Evolutionary conservation across 2,329 filamentous ascomycete genomes (phyloP), one percentile per base, ranked within the genome.

Genomic region (Drechslerella dactyloides): DNA sequence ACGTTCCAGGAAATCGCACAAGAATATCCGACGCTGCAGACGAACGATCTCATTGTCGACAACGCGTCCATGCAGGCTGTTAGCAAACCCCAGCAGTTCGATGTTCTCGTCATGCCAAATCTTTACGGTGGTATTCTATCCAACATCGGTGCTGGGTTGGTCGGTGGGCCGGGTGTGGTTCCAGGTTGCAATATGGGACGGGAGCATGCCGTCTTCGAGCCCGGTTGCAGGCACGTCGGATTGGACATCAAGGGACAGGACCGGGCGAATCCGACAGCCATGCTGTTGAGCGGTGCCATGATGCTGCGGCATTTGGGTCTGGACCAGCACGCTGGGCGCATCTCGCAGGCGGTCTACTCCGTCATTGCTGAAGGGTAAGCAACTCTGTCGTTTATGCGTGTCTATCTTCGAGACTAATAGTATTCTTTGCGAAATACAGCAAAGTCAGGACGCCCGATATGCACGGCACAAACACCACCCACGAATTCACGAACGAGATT

Each of bases 101-200:
- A 99, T 81, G 94, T 99, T 78, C 91, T 99, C 89, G 94, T 99
- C 81, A 97, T 97, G 93, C 94, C 94, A 79, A 99, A 99, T 85
- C 84, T 97, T 80, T 97, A 97, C 86, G 93, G 93, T 82, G 93
- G 93, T 81, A 99, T 99, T 79, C 85, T 99, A 76, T 97, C 94
- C 84, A 99, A 99, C 87, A 96, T 99, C 79, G 93, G 93, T 77
- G 93, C 94, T 78, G 94, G 93, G 75, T 90, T 99, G 42, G 94
- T 99, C 77, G 94, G 94, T 80, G 94, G 94, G 59, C 93, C 94
- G 61, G 94, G 94, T 82, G 91, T 99, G 76, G 94, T 99, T 50
- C 94, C 94, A 72, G 94, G 94, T 78, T 97, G 93, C 87, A 99
- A 97, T 86, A 99, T 99, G 93, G 94, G 94, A 79, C 91, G 94